These are phyloP conservation scores for Gonapodya prolifera DNA, from an alignment of 192 early-diverging fungal species.

Conservation along the genomic window DNA sequence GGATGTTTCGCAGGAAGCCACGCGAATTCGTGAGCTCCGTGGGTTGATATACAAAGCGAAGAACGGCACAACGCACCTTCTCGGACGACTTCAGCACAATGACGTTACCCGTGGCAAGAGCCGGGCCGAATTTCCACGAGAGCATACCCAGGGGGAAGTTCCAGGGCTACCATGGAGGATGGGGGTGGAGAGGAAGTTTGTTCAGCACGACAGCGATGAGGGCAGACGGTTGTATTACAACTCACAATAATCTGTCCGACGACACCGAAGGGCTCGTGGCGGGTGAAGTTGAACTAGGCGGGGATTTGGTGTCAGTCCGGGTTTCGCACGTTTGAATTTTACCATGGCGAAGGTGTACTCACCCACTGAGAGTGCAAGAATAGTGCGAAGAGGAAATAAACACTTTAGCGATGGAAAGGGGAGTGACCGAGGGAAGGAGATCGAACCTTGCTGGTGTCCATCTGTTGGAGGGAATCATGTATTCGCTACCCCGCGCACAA, in stretches of 20 bases:
- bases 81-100: slow-evolving; percentile 25
- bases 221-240: too few species aligned
- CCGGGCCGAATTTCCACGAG: slow-evolving; percentile 23
- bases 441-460: neutral
- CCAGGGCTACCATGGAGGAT: neutral
- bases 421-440: neutral
- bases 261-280: slow-evolving; percentile 23
- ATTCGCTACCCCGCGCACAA: neutral
- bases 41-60: neutral
- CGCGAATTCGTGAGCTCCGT: too few species aligned
- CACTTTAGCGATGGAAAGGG: neutral
- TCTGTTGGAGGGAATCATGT: neutral
- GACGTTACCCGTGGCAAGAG: slow-evolving; percentile 20
- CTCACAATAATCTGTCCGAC: slow-evolving; percentile 22
- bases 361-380: too few species aligned
- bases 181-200: neutral
- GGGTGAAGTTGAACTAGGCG: slow-evolving; percentile 13
- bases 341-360: neutral
- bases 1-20: too few species aligned
- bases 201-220: neutral
- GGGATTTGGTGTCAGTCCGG: too few species aligned
- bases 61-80: neutral
- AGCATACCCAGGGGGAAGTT: slow-evolving; percentile 16
- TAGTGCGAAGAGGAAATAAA: too few species aligned
- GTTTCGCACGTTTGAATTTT: too few species aligned